phyloP scores from a whole-genome alignment of 169 alveolate species.

The Cytauxzoon felis region DNA sequence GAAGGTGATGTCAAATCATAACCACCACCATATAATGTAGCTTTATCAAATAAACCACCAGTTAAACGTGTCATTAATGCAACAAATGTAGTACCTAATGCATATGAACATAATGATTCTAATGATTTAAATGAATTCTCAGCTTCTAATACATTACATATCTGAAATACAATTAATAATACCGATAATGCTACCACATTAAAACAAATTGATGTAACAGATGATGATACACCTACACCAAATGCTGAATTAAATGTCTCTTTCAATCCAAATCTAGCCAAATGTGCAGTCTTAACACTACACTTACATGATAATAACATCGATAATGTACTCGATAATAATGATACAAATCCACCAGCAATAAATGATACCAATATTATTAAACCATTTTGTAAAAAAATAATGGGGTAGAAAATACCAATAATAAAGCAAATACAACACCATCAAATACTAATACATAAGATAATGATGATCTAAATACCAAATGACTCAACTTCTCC shows the following conservation, averaged over 20 bases:
- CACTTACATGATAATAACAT: background rate
- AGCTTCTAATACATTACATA: no score
- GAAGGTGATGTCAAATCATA: background rate
- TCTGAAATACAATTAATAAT: no score
- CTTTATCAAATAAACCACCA: slow-evolving; percentile 18
- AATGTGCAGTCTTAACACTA: background rate
- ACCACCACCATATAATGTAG: no score
- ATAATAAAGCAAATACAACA: no score
- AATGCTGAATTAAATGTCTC: no score
- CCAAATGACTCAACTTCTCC: background rate
- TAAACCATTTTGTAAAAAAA: no score
- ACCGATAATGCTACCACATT: background rate
- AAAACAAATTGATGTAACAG: background rate
- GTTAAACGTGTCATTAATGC: slow-evolving; percentile 1
- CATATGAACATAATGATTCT: background rate
- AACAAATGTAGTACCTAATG: slow-evolving; percentile 3
- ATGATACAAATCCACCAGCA: background rate
- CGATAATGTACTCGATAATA: background rate
- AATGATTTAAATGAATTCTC: no score
- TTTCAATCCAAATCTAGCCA: no score
- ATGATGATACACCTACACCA: background rate
- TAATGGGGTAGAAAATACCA: no score
- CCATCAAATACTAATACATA: no score
- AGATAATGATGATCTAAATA: background rate
- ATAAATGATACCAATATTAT: no score